Conservation (phyloP, 768 basidiomycete species). For the Amanita phalloides region DNA sequence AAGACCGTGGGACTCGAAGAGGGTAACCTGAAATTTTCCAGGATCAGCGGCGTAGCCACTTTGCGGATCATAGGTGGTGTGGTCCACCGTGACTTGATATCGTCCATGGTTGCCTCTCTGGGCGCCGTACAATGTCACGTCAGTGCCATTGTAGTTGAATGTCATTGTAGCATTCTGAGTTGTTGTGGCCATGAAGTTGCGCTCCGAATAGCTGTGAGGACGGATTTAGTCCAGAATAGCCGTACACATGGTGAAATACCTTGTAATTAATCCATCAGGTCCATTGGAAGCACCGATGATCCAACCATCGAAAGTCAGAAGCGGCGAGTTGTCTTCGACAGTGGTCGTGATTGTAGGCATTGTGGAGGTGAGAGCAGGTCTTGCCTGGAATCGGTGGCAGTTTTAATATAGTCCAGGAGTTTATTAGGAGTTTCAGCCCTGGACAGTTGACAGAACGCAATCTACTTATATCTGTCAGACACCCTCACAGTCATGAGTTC, state of each 20-base stretch:
- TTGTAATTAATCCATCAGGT: background rate
- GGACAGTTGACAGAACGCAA: background rate
- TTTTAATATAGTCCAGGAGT: background rate
- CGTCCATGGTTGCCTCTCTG: slow-evolving; percentile 26
- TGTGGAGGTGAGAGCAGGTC: background rate
- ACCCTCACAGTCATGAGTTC: too few relatives aligned
- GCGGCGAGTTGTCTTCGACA: slow-evolving; percentile 23
- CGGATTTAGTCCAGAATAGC: background rate
- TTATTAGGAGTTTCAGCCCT: background rate
- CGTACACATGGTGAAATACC: background rate
- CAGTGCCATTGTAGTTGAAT: slow-evolving; percentile 39
- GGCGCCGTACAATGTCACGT: slow-evolving; percentile 38
- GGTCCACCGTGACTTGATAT: slow-evolving; percentile 29
- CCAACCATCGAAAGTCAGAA: slow-evolving; percentile 13
- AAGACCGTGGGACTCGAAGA: background rate
- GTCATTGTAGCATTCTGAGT: slow-evolving; percentile 18
- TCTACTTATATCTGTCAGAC: too few relatives aligned
- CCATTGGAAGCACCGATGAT: background rate
- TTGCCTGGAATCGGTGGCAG: too few relatives aligned
- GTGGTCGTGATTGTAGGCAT: slow-evolving; percentile 23
- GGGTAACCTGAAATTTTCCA: background rate
- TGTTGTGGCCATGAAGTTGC: slow-evolving; percentile 27
- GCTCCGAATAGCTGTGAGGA: slow-evolving; percentile 20
- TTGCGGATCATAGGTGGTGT: background rate
- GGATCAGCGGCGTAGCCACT: background rate